Percentiles rank a stretch among this genome's conserved stretches.
Conservation (phyloP, 305 asterid species). For the Plantago rigida region DNA sequence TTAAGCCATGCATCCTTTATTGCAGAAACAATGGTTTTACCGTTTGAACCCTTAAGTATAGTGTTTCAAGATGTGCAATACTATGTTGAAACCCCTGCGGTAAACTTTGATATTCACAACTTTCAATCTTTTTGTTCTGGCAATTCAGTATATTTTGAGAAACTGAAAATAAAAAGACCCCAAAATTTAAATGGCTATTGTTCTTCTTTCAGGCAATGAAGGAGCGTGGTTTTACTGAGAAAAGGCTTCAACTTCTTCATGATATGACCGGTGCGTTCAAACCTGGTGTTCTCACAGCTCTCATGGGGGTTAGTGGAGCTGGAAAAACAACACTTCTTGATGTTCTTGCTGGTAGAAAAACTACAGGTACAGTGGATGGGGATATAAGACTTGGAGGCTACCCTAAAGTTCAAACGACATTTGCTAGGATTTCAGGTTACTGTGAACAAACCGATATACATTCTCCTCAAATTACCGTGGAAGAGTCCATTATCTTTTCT, state of each 20-base stretch:
- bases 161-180: too few relatives aligned
- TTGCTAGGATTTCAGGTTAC: conserved; percentile 51
- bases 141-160: not conserved
- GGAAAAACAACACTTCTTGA: conserved; percentile 66
- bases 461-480: conserved; percentile 62
- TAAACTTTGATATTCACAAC: conserved; percentile 12
- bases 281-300: conserved; percentile 58
- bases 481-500: conserved; percentile 55
- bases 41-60: conserved; percentile 43
- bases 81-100: conserved; percentile 44
- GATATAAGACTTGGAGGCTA: conserved; percentile 49
- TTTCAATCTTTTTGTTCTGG: not conserved
- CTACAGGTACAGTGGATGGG: conserved; percentile 49
- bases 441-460: conserved; percentile 64
- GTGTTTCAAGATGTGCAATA: conserved; percentile 49
- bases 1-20: conserved; percentile 9
- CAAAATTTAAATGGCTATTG: not conserved
- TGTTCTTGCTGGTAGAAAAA: conserved; percentile 58
- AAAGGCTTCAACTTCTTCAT: conserved; percentile 41
- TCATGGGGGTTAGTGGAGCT: conserved; percentile 66
- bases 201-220: conserved; percentile 39
- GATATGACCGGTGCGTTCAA: conserved; percentile 49
- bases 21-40: conserved; percentile 47
- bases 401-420: conserved; percentile 50
- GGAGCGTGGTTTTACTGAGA: conserved; percentile 36